Percentiles rank a stretch among this genome's conserved stretches.
phyloP scores from a whole-genome alignment of 768 basidiomycete species.

The Leccinellum rugosiceps region DNA sequence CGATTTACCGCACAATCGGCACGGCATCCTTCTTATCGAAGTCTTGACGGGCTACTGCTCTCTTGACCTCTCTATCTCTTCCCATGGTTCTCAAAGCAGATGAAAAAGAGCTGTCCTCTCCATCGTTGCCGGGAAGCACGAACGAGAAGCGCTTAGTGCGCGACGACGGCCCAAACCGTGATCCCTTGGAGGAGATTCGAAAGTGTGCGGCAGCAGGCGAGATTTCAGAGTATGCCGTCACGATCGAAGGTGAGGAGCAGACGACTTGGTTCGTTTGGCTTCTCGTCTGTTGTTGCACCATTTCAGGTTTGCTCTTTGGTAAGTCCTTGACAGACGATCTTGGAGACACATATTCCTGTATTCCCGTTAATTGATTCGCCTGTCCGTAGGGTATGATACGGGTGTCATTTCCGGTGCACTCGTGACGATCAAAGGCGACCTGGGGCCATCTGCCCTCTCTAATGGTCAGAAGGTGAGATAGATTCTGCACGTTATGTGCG shows the following conservation, averaged over 20 bases:
- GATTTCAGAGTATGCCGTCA: conserved; percentile 56
- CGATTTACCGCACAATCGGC: background rate
- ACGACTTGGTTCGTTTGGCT: conserved; percentile 77
- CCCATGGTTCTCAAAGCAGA: conserved; percentile 1
- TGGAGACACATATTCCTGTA: no score
- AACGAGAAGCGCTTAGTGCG: conserved; percentile 1
- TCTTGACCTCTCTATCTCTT: background rate
- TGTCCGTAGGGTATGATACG: conserved; percentile 66
- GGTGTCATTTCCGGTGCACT: conserved; percentile 81
- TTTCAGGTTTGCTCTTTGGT: conserved; percentile 78
- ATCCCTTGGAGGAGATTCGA: conserved; percentile 14
- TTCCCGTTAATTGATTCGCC: background rate
- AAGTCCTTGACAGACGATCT: conserved; percentile 16
- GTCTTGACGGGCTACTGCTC: background rate
- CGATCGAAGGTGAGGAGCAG: conserved; percentile 61
- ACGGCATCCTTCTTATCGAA: background rate
- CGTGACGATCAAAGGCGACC: conserved; percentile 65
- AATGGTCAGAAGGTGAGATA: conserved; percentile 58
- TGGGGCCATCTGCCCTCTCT: conserved; percentile 55
- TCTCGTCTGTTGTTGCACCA: conserved; percentile 71
- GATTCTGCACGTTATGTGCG: background rate
- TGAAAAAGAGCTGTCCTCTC: background rate
- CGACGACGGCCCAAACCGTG: background rate
- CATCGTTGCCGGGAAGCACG: background rate
- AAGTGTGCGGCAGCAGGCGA: conserved; percentile 36